phyloP scores from a whole-genome alignment of 2,329 filamentous ascomycete genomes.

The Fusarium sp. region DNA sequence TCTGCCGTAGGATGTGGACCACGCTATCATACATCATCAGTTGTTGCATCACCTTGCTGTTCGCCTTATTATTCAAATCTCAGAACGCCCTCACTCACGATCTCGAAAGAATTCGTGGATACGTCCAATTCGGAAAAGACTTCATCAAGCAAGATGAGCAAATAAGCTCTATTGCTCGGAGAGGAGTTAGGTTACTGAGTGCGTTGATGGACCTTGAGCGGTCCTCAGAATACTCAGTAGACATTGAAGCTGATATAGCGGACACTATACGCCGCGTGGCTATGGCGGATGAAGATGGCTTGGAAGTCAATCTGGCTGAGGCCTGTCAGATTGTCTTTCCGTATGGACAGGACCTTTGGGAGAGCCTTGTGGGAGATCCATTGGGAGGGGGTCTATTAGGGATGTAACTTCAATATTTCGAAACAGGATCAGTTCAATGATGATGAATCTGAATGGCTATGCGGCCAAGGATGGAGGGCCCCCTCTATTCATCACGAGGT shows the following conservation, averaged over 20 bases:
- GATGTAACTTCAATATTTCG: no score
- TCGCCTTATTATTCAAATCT: neutral
- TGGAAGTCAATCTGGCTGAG: neutral
- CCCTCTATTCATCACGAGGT: no score
- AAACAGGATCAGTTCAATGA: no score
- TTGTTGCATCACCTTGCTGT: neutral
- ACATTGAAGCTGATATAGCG: slow-evolving; percentile 11
- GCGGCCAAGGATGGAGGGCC: no score
- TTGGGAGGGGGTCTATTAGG: neutral
- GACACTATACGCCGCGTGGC: slow-evolving; percentile 5
- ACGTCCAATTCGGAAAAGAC: neutral
- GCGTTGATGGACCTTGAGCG: neutral
- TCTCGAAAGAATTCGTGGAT: neutral
- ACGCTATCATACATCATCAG: slow-evolving; percentile 12
- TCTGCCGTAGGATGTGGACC: slow-evolving; percentile 12
- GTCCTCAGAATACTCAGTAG: neutral
- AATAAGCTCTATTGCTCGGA: neutral
- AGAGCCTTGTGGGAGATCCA: neutral
- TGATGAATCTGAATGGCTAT: no score
- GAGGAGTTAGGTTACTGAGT: neutral
- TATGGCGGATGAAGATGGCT: neutral
- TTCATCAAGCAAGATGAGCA: neutral
- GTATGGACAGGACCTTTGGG: slow-evolving; percentile 11
- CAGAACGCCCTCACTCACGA: slow-evolving; percentile 1
- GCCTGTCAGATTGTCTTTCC: slow-evolving; percentile 7